Evolutionary conservation across 176 grass and related monocot genomes (phyloP).

Genomic region (Echinochloa phyllopogon): DNA sequence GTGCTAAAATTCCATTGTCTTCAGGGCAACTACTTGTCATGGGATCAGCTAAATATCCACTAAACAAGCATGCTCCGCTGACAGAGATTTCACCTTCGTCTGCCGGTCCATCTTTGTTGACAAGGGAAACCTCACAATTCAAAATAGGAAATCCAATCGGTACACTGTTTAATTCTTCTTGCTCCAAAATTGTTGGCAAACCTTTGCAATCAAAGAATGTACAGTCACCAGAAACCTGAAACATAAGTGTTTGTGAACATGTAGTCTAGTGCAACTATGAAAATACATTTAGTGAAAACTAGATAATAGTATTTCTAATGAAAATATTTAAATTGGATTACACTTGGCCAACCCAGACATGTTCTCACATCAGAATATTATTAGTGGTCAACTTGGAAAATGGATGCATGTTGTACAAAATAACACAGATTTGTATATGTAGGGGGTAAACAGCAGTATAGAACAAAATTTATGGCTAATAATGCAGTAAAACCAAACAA

Average conservation of each 20-base stretch:
- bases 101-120: constrained; percentile 20
- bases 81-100: constrained; percentile 87
- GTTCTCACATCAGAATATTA: neutral
- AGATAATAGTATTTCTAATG: neutral
- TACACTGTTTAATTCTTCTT: constrained; percentile 60
- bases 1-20: constrained; percentile 33
- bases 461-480: neutral
- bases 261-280: neutral
- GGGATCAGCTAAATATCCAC: constrained; percentile 59
- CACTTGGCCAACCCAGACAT: neutral
- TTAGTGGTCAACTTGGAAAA: neutral
- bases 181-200: constrained; percentile 65
- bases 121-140: constrained; percentile 78
- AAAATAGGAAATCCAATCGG: constrained; percentile 85
- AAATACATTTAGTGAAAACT: neutral
- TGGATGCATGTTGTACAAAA: neutral
- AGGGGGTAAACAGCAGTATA: neutral
- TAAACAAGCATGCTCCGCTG: constrained; percentile 79
- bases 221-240: constrained; percentile 95
- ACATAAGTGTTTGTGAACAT: neutral
- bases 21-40: constrained; percentile 24
- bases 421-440: neutral
- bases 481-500: constrained; percentile 2
- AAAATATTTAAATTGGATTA: neutral
- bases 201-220: constrained; percentile 88